Evolutionary conservation across 495 filamentous ascomycete species (phyloP), one percentile per base, ranked within the genome.

Genomic region (Hapsidospora chrysogenum): DNA sequence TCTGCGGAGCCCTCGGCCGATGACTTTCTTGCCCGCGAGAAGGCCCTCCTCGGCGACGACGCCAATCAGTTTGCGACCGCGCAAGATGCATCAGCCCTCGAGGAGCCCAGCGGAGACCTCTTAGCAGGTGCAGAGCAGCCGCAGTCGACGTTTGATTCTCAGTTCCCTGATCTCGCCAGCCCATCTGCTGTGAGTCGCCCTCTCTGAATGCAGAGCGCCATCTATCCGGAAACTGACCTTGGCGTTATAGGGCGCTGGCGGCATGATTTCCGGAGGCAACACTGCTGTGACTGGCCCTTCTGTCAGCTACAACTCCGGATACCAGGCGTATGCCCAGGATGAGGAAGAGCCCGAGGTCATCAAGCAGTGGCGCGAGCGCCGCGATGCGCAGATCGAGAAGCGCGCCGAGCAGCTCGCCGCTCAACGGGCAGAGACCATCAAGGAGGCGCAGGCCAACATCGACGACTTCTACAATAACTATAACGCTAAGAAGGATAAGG

Each of bases 381-480:
- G 89, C 39, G 78, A 85, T 43, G 72, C 77, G 10, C 66, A 68
- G 41, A 71, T 86, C 37, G 63, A 77, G 39, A 79, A 78, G 49
- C 81, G 84, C 41, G 77, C 76, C 30, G 74, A 85, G 52, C 64
- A 80, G 46, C 83, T 83, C 26, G 68, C 72, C 19, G 60, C 70
- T 31, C 80, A 81, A 56, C 92, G 92, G 49, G 66, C 62, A 18
- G 72, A 85, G 52, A 94, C 84, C 6, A 58, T 92, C 48, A 72
- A 76, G 53, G 81, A 81, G 42, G 92, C 92, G 25, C 84, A 78
- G 40, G 65, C 80, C 45, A 80, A 85, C 52, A 86, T 96, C 39
- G 89, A 99, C 48, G 92, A 94, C 48, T 99, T 99, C 65, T 99
- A 99, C 63, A 85, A 94, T 53, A 93, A 92, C 53, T 99, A 99